These are phyloP conservation scores for Cadophora gregata DNA, from an alignment of 2,329 filamentous ascomycete genomes.

Conservation along the genomic window DNA sequence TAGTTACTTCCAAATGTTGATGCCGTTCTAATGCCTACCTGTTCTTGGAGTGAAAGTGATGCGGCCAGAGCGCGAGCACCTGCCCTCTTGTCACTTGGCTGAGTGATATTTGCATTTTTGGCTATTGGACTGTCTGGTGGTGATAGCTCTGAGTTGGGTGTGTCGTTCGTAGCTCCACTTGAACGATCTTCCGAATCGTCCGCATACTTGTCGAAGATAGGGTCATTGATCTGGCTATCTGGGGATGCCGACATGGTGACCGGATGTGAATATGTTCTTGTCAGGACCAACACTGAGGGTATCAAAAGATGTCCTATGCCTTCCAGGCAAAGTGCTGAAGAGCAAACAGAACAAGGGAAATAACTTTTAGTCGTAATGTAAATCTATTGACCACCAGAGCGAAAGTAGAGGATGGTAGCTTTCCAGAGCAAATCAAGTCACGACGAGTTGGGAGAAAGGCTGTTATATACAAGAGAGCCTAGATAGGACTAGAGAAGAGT, in stretches of 20 bases:
- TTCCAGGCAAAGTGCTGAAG: slow-evolving; percentile 6
- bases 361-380: slow-evolving; percentile 3
- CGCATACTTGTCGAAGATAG: slow-evolving; percentile 38
- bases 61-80: slow-evolving; percentile 38
- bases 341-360: not conserved
- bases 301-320: slow-evolving; percentile 14
- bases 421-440: slow-evolving; percentile 19
- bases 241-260: slow-evolving; percentile 29
- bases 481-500: slow-evolving; percentile 22
- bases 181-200: slow-evolving; percentile 38
- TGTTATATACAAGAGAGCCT: slow-evolving; percentile 34
- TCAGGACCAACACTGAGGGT: not conserved
- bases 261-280: slow-evolving; percentile 4
- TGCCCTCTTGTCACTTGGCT: slow-evolving; percentile 31
- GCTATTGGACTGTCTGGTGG: slow-evolving; percentile 37
- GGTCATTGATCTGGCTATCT: slow-evolving; percentile 36
- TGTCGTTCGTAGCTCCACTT: slow-evolving; percentile 35
- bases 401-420: slow-evolving; percentile 21
- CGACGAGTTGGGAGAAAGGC: slow-evolving; percentile 16
- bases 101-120: slow-evolving; percentile 31
- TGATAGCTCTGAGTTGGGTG: slow-evolving; percentile 40
- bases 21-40: slow-evolving; percentile 33
- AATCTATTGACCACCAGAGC: slow-evolving; percentile 22
- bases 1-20: not conserved
- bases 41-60: slow-evolving; percentile 43